Percentiles rank a stretch among this genome's conserved stretches.
Evolutionary conservation across 306 rosid genomes (phyloP).

Genomic region (Gastrolobium villosum): DNA sequence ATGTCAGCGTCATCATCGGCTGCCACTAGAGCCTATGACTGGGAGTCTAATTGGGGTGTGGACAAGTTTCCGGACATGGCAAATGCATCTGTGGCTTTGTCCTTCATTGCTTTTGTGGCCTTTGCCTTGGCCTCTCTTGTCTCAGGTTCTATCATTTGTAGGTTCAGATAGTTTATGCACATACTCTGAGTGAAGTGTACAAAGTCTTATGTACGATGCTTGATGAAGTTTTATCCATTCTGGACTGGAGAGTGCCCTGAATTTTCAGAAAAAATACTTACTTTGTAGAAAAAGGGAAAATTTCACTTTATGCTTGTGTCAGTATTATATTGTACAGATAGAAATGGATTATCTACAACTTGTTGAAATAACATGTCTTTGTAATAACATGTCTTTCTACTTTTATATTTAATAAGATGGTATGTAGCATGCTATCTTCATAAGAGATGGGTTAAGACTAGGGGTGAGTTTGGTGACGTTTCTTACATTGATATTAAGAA

Average conservation of each 20-base stretch:
- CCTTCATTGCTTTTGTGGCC: conserved; percentile 77
- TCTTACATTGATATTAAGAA: neutral
- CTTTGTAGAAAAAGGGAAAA: conserved; percentile 44
- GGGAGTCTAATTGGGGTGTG: conserved; percentile 88
- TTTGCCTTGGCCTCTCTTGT: conserved; percentile 78
- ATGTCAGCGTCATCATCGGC: conserved; percentile 91
- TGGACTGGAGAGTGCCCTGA: neutral
- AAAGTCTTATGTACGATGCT: neutral
- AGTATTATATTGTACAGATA: conserved; percentile 2
- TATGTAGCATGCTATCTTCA: conserved; percentile 1
- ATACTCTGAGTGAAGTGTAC: conserved; percentile 6
- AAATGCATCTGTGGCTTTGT: conserved; percentile 68
- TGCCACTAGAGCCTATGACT: conserved; percentile 80
- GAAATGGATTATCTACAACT: neutral
- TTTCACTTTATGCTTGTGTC: neutral
- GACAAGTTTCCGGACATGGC: conserved; percentile 89
- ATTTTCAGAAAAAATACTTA: conserved; percentile 35
- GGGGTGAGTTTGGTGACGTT: neutral
- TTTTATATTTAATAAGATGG: neutral
- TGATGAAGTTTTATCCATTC: conserved; percentile 30
- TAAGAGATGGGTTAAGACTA: neutral
- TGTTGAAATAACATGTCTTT: neutral
- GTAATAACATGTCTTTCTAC: neutral
- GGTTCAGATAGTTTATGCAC: conserved; percentile 54
- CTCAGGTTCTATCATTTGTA: conserved; percentile 75